Base-by-base conservation (phyloP, 2,329 filamentous ascomycete species). In the Fusarium nanum region DNA sequence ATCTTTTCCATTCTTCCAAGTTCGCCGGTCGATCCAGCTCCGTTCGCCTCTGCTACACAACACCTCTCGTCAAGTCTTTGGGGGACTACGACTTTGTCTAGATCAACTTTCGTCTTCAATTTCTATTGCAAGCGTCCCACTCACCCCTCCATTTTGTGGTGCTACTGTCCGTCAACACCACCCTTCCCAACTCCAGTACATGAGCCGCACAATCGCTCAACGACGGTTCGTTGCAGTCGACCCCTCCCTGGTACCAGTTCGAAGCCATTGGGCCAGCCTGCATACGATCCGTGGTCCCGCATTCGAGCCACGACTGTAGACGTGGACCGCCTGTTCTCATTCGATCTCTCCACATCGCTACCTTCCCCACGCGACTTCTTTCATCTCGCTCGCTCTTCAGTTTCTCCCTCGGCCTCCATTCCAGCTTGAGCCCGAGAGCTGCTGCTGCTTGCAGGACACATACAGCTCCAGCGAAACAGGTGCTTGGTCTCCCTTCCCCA, bases 261-360 rank as follows among this genome's bases (percentile, higher is more conserved):
- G 62, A 76, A 69, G 67, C 73, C 68, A 76, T 80, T 78, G 77
- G 78, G 77, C 75, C 72, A 78, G 70, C 77, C 74, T 80, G 78
- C 78, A 80, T 79, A 75, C 73, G 68, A 73, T 79, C 72, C 75
- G 70, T 70, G 74, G 77, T 76, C 74, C 76, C 76, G 77, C 77
- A 80, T 77, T 80, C 78, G 78, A 80, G 78, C 78, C 78, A 80
- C 78, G 78, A 80, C 78, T 79, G 72, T 77, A 74, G 75, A 76
- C 69, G 73, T 75, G 74, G 75, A 74, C 69, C 70, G 68, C 71
- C 69, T 68, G 67, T 74, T 71, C 77, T 78, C 76, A 78, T 77
- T 78, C 77, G 76, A 76, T 72, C 68, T 76, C 71, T 73, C 75
- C 76, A 76, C 73, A 76, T 75, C 71, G 75, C 64, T 75, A 75